Base-by-base conservation (phyloP, 257 asterid species). In the Petunia secreta region DNA sequence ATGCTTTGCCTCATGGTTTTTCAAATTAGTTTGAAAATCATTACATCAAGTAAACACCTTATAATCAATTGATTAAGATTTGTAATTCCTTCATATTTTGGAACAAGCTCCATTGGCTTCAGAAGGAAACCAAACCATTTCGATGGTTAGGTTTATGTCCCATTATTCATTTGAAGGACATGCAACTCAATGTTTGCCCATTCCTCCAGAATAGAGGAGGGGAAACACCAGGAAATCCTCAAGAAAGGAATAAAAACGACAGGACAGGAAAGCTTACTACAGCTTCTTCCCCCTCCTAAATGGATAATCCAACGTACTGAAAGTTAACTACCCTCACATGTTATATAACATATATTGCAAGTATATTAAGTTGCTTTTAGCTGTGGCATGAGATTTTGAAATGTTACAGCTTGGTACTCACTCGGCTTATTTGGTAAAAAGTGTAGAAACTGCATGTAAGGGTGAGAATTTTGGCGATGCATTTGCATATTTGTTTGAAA, bases 401-500 rank as follows among this genome's bases (percentile, higher is more conserved):
- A 6, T 8, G 7, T 41, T 43, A 43, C 15, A n/a, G 9, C 55
- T n/a, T n/a, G 55, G 37, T 43, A n/a, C n/a, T 67, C 54, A 41
- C 43, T 67, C n/a, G 75, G 38, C 11, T 38, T 41, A 13, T 6
- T 36, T 5, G 55, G 34, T 43, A 67, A 43, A 43, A 67, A 67
- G 55, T 67, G 75, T 46, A 67, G 41, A 41, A n/a, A 41, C 75
- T 67, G 36, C 62, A 71, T 48, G 55, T 11, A 48, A 11, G 59
- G 77, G 34, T 71, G 59, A 48, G 44, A 69, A 68, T 16, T n/a
- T 44, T 68, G 57, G n/a, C 55, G 75, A 43, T 5, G 39, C 77
- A 71, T 37, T 10, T 69, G 43, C 10, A 2, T 46, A 13, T 15
- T 37, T 58, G 55, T 46, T 69, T 44, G 59, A 69, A 9, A 9